Evolutionary conservation across 1,284 basidiomycete species (phyloP).

Genomic region (Earliella scabrosa): DNA sequence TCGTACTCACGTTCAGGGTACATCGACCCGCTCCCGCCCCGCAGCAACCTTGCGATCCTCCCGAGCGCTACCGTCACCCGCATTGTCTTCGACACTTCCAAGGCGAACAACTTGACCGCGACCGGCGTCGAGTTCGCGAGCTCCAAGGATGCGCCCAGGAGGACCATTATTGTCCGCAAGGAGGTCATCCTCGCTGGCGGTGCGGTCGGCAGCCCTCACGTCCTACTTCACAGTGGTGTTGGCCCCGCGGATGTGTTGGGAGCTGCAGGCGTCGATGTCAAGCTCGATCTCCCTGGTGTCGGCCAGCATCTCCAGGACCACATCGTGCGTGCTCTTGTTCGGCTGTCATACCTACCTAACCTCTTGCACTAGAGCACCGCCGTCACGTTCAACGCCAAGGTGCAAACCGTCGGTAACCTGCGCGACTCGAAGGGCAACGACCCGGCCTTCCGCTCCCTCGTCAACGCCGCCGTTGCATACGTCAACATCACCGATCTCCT

Average conservation of each 20-base stretch:
- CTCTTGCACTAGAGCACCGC: slow-evolving; percentile 40
- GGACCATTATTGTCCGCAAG: slow-evolving; percentile 52
- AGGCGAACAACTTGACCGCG: slow-evolving; percentile 48
- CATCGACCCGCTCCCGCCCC: slow-evolving; percentile 62
- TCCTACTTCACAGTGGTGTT: slow-evolving; percentile 74
- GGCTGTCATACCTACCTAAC: background rate
- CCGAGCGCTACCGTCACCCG: slow-evolving; percentile 61
- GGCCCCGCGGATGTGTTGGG: slow-evolving; percentile 63
- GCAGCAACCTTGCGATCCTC: slow-evolving; percentile 67
- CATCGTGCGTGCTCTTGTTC: slow-evolving; percentile 32
- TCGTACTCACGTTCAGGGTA: slow-evolving; percentile 73
- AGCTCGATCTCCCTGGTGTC: slow-evolving; percentile 67
- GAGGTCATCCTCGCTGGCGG: slow-evolving; percentile 68
- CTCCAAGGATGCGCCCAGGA: slow-evolving; percentile 33
- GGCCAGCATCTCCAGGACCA: slow-evolving; percentile 81
- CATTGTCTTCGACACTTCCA: slow-evolving; percentile 51
- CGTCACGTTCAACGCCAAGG: slow-evolving; percentile 50
- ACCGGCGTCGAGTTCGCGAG: slow-evolving; percentile 60
- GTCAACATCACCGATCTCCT: slow-evolving; percentile 57
- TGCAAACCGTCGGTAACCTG: slow-evolving; percentile 47
- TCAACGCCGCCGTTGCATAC: slow-evolving; percentile 73
- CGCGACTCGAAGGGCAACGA: slow-evolving; percentile 32
- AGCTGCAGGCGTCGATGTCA: slow-evolving; percentile 51
- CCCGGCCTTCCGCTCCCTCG: slow-evolving; percentile 56
- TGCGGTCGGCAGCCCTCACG: slow-evolving; percentile 65